These are phyloP conservation scores for Coelastrella sp. DNA, from an alignment of 139 green algal genomes.

Conservation along the genomic window DNA sequence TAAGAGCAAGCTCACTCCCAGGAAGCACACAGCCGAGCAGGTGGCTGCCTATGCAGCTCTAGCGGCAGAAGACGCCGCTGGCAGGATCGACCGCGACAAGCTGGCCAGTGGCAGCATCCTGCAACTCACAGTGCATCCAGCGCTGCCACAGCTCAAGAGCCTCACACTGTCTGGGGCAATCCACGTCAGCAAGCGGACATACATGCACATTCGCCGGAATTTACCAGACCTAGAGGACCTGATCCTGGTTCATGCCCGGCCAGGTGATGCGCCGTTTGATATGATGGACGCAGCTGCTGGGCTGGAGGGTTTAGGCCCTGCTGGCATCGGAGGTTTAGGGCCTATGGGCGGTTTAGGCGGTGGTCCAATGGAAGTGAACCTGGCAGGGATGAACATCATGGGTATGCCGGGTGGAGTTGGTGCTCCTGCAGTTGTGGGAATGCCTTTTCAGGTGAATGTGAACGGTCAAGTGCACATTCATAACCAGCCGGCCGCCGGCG, in stretches of 20 bases:
- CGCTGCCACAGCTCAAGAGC: background rate
- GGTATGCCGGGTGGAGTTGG: background rate
- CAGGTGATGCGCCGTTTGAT: slow-evolving; percentile 27
- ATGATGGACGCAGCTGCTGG: slow-evolving; percentile 8
- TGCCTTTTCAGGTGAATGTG: background rate
- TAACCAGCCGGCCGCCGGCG: background rate
- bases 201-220: background rate
- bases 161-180: slow-evolving; percentile 1
- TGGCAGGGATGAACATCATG: background rate
- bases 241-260: slow-evolving; percentile 13
- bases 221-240: slow-evolving; percentile 10
- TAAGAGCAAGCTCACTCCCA: background rate
- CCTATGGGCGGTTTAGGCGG: background rate
- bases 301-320: background rate
- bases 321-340: background rate
- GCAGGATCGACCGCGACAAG: background rate
- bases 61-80: background rate
- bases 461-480: background rate
- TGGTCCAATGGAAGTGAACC: background rate
- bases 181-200: background rate
- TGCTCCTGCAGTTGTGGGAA: background rate
- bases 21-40: background rate
- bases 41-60: slow-evolving; percentile 7
- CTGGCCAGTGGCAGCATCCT: background rate
- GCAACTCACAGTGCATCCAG: background rate